A percentile compares a stretch with the other conserved stretches of the same genome.
phyloP scores from a whole-genome alignment of 768 basidiomycete species.

The Clathrus columnatus region DNA sequence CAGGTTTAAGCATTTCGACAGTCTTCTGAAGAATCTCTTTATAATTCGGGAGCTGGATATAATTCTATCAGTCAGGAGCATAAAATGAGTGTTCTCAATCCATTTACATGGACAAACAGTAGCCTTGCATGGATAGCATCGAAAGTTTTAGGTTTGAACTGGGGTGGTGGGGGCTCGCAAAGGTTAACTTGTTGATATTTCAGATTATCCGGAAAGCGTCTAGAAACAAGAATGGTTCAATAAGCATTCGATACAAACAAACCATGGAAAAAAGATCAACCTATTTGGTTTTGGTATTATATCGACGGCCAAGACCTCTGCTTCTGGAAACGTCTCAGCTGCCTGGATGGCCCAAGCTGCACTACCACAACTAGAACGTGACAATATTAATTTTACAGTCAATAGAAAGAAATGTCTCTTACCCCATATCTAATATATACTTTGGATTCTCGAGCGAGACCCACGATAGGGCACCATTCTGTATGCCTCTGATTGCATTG shows the following conservation, averaged over 20 bases:
- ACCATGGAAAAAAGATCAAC: conserved; percentile 2
- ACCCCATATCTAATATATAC: conserved; percentile 21
- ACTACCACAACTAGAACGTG: background rate
- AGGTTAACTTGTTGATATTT: conserved; percentile 16
- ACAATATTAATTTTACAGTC: background rate
- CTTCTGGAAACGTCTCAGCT: conserved; percentile 10
- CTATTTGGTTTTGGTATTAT: conserved; percentile 14
- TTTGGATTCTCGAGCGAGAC: conserved; percentile 13
- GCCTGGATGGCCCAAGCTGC: conserved; percentile 19
- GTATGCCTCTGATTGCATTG: conserved; percentile 15
- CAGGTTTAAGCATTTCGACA: conserved; percentile 17
- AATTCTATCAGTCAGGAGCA: background rate
- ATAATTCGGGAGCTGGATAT: conserved; percentile 16
- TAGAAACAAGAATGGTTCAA: background rate
- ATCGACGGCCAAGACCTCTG: conserved; percentile 16
- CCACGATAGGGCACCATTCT: conserved; percentile 13
- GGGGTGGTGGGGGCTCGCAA: conserved; percentile 13
- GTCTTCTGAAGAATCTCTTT: conserved; percentile 13
- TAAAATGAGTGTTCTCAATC: background rate
- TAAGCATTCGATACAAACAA: background rate
- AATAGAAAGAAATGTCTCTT: background rate
- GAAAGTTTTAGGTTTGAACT: conserved; percentile 14
- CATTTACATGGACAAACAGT: conserved; percentile 17
- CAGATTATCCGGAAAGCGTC: conserved; percentile 18
- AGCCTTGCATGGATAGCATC: conserved; percentile 21